A percentile compares a stretch with the other conserved stretches of the same genome.
These are phyloP conservation scores for Phaseolus lunatus DNA, from an alignment of 306 rosid genomes.

Conservation along the genomic window DNA sequence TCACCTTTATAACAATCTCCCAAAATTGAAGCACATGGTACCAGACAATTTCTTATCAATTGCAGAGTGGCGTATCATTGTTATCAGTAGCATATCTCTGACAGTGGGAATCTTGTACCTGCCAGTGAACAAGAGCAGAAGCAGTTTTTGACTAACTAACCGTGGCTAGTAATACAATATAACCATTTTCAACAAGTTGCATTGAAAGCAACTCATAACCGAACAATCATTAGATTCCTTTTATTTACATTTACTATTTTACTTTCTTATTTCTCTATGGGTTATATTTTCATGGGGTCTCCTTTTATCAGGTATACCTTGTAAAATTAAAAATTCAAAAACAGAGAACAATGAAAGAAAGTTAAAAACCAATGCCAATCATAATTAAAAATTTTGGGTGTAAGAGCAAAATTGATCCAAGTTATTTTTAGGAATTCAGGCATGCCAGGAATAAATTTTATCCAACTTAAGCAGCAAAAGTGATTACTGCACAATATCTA, in stretches of 20 bases:
- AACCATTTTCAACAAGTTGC: constrained; percentile 40
- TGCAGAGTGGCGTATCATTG: constrained; percentile 41
- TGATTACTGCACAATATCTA: too few relatives aligned
- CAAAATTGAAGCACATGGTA: constrained; percentile 58
- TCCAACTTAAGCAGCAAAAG: too few relatives aligned
- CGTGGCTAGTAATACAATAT: constrained; percentile 16
- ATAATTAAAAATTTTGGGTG: too few relatives aligned
- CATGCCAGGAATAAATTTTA: too few relatives aligned
- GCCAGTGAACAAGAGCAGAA: constrained; percentile 38
- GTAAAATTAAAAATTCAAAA: too few relatives aligned
- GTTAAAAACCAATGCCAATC: too few relatives aligned
- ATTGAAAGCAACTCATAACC: constrained; percentile 54
- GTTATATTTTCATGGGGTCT: not conserved
- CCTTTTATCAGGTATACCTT: too few relatives aligned
- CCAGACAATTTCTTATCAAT: constrained; percentile 45
- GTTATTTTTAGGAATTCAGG: too few relatives aligned
- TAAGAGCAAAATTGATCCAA: too few relatives aligned
- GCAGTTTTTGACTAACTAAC: constrained; percentile 55
- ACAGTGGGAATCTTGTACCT: constrained; percentile 49
- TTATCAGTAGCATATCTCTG: constrained; percentile 50
- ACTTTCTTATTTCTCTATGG: not conserved
- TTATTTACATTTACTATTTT: not conserved
- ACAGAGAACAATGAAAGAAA: too few relatives aligned
- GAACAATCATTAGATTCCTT: constrained; percentile 39
- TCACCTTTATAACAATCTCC: constrained; percentile 15